Percentiles rank a stretch among this genome's conserved stretches.
Evolutionary conservation across 1,139 yeast genomes (phyloP).

Genomic region (Yamadazyma diddensiae): DNA sequence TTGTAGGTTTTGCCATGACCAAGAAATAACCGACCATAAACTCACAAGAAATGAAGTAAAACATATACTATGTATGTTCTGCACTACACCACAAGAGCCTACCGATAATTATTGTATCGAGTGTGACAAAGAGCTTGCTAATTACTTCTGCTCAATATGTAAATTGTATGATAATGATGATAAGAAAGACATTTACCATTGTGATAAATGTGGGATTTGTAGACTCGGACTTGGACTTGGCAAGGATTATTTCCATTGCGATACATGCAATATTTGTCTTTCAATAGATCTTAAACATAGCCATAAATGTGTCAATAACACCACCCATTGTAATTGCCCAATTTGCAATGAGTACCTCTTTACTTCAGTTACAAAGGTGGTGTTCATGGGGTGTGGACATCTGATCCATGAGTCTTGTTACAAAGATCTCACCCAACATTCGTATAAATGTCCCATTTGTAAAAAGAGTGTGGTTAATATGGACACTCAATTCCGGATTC

Average conservation of each 20-base stretch:
- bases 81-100: constrained; percentile 74
- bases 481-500: constrained; percentile 81
- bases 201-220: constrained; percentile 91
- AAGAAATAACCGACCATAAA: constrained; percentile 50
- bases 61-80: constrained; percentile 77
- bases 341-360: constrained; percentile 91
- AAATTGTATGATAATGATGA: constrained; percentile 82
- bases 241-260: constrained; percentile 87
- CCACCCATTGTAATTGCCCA: constrained; percentile 90
- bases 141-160: constrained; percentile 75
- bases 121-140: constrained; percentile 67
- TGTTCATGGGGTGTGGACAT: constrained; percentile 93
- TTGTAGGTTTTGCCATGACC: constrained; percentile 87
- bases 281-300: constrained; percentile 73
- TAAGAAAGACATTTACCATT: constrained; percentile 80
- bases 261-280: constrained; percentile 86
- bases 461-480: constrained; percentile 80
- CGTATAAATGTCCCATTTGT: constrained; percentile 90
- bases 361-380: constrained; percentile 80
- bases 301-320: constrained; percentile 81
- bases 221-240: constrained; percentile 85
- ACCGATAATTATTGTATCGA: constrained; percentile 58
- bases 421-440: constrained; percentile 72
- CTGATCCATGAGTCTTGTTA: constrained; percentile 87
- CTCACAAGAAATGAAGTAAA: constrained; percentile 61